Conservation (phyloP, 169 alveolate genomes). For the Eimeria maxima region DNA sequence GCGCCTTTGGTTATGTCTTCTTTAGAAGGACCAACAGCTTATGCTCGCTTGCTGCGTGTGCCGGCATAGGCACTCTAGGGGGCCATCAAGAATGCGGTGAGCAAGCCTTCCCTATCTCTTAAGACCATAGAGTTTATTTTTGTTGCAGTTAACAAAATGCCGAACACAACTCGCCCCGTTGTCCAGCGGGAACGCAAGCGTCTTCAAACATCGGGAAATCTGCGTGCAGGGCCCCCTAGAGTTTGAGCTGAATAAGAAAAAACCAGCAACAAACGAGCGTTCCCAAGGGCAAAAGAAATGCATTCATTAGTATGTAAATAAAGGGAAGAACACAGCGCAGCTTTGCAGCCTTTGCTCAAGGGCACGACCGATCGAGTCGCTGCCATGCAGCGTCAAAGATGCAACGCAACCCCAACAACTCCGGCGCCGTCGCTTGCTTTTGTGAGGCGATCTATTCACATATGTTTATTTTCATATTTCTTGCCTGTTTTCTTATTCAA, state of each 20-base stretch:
- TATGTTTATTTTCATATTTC: no score
- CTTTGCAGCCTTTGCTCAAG: no score
- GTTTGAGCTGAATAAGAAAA: neutral
- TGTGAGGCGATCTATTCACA: no score
- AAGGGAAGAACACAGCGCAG: neutral
- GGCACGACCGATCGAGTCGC: no score
- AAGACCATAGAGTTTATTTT: no score
- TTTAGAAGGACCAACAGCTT: neutral
- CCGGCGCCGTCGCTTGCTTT: no score
- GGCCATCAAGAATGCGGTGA: neutral
- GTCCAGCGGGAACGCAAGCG: neutral
- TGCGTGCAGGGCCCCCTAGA: neutral
- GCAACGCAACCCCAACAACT: no score
- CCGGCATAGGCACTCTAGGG: neutral
- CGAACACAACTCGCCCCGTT: neutral
- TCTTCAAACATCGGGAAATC: neutral
- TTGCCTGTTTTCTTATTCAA: no score
- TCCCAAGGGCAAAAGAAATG: neutral
- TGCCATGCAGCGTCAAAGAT: no score
- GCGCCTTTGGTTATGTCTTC: neutral
- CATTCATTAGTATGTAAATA: neutral
- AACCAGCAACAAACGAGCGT: neutral
- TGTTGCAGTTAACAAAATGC: no score
- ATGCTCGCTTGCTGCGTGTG: neutral
- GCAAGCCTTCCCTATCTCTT: neutral